Conservation (phyloP, 768 basidiomycete genomes). For the Lentinula edodes region DNA sequence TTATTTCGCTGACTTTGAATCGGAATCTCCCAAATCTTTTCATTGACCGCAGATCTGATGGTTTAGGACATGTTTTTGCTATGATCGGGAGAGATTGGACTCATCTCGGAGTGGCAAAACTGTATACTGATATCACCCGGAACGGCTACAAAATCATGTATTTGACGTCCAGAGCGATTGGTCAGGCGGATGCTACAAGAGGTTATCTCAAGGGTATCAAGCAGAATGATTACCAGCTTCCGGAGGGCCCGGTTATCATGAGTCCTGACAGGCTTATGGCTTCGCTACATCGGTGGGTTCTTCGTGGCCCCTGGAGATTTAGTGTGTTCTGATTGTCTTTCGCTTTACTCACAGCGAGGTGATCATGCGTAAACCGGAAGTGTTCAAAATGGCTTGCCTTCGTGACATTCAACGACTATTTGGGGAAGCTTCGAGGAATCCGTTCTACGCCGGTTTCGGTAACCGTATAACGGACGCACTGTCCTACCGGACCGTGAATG, state of each 20-base stretch:
- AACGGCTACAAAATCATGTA: slow-evolving; percentile 99
- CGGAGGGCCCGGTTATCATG: slow-evolving; percentile 98
- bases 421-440: slow-evolving; percentile 60
- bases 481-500: slow-evolving; percentile 94
- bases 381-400: slow-evolving; percentile 99
- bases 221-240: slow-evolving; percentile 94
- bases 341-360: slow-evolving; percentile 63
- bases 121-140: slow-evolving; percentile 91
- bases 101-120: slow-evolving; percentile 92
- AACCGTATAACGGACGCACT: slow-evolving; percentile 98
- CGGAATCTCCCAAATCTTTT: neutral
- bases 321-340: neutral
- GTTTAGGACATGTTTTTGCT: slow-evolving; percentile 92
- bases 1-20: neutral
- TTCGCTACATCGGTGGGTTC: slow-evolving; percentile 79
- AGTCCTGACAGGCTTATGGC: slow-evolving; percentile 94
- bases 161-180: slow-evolving; percentile 93
- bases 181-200: slow-evolving; percentile 94
- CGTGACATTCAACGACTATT: slow-evolving; percentile 92
- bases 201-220: slow-evolving; percentile 93
- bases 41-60: slow-evolving; percentile 67
- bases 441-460: slow-evolving; percentile 97
- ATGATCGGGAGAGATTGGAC: slow-evolving; percentile 99
- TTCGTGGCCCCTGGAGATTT: neutral
- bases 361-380: slow-evolving; percentile 96